Percentiles rank a stretch among this genome's conserved stretches.
Evolutionary conservation across 176 grass and related monocot genomes (phyloP).

Genomic region (Oryza brachyantha): DNA sequence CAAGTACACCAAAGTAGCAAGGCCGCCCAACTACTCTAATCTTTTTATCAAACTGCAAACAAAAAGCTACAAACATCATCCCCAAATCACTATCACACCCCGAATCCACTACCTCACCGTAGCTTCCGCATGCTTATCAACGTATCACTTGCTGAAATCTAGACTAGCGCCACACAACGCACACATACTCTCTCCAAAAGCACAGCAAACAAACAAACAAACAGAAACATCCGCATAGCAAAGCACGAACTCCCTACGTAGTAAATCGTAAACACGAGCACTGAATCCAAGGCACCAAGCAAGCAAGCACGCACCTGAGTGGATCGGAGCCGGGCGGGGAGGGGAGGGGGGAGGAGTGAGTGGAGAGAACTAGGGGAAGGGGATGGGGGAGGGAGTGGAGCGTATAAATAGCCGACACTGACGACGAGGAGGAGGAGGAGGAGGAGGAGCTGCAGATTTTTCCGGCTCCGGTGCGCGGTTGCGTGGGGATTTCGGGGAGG

Average conservation of each 20-base stretch:
- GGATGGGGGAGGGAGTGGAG: neutral
- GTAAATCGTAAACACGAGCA: too few species aligned
- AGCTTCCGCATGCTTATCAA: neutral
- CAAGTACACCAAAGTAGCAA: neutral
- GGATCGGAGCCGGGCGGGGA: neutral
- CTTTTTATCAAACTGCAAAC: neutral
- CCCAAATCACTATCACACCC: neutral
- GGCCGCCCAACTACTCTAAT: too few species aligned
- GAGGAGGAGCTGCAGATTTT: slow-evolving; percentile 33
- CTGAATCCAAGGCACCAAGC: neutral
- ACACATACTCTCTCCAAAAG: neutral
- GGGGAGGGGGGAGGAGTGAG: neutral
- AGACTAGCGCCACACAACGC: neutral
- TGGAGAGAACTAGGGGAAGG: neutral
- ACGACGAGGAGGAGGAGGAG: too few species aligned
- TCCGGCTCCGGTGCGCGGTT: slow-evolving; percentile 33
- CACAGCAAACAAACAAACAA: neutral
- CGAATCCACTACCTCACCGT: neutral
- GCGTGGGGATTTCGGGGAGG: slow-evolving; percentile 33
- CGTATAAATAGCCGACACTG: slow-evolving; percentile 27
- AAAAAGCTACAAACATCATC: neutral
- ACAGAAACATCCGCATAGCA: too few species aligned
- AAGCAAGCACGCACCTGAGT: slow-evolving; percentile 29
- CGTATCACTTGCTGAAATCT: neutral
- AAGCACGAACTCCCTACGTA: too few species aligned